Evolutionary conservation across 768 basidiomycete genomes (phyloP).

Genomic region (Boletellus ananas): DNA sequence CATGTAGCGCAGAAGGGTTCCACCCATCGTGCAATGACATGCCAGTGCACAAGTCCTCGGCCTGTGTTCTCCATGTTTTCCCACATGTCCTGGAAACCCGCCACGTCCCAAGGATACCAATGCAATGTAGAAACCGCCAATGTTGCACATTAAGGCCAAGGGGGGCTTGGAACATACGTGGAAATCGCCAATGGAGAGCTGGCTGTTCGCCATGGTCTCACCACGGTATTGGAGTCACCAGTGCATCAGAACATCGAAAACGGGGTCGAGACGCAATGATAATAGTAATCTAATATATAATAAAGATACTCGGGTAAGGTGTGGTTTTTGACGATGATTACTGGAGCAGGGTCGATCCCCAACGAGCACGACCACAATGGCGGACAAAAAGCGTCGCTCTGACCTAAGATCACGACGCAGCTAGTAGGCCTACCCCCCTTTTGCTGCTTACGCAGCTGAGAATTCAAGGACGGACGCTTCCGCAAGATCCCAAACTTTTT

Average conservation of each 20-base stretch:
- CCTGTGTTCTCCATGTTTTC: conserved; percentile 77
- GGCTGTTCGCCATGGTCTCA: too few species aligned
- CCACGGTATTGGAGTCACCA: too few species aligned
- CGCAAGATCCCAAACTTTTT: conserved; percentile 31
- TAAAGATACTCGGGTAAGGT: neutral
- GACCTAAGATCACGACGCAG: neutral
- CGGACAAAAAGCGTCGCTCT: neutral
- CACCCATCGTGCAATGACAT: conserved; percentile 38
- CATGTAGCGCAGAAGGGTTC: neutral
- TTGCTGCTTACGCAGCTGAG: conserved; percentile 16
- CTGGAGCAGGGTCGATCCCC: neutral
- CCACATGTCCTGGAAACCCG: conserved; percentile 90
- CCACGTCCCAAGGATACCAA: conserved; percentile 33
- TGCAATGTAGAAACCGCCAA: too few species aligned
- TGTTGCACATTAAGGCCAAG: too few species aligned
- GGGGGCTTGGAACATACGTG: too few species aligned
- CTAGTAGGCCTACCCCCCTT: neutral
- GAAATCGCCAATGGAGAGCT: too few species aligned
- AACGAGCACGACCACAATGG: neutral
- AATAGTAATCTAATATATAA: neutral
- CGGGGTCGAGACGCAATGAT: too few species aligned
- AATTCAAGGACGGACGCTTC: conserved; percentile 26
- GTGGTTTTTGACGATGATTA: neutral
- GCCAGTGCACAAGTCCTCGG: conserved; percentile 47
- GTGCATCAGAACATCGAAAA: too few species aligned